phyloP scores from a whole-genome alignment of 129 eudicot species.

The Pulicaria dysenterica region DNA sequence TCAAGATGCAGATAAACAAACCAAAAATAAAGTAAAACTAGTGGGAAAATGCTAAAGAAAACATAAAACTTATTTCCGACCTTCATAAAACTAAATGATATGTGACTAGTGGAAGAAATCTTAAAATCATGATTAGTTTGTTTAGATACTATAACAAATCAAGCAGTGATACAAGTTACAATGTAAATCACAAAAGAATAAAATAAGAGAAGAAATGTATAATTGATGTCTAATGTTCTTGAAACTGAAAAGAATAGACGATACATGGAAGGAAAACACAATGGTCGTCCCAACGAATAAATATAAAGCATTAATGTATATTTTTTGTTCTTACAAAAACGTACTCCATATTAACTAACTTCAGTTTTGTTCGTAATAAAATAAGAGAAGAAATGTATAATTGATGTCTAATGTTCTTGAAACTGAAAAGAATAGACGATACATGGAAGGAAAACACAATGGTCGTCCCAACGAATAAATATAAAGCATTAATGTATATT shows the following conservation, averaged over 20 bases:
- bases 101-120: not conserved
- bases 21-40: constrained; percentile 6
- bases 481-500: not conserved
- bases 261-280: not conserved
- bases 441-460: not conserved
- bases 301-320: not conserved
- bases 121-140: not conserved
- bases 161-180: not conserved
- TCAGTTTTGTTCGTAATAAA: not conserved
- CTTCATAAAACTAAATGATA: not conserved
- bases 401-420: not conserved
- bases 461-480: not conserved
- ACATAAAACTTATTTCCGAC: not conserved
- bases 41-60: not conserved
- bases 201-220: not conserved
- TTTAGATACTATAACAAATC: not conserved
- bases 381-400: not conserved
- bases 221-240: not conserved
- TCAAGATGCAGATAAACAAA: constrained; percentile 13
- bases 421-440: not conserved
- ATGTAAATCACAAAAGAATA: constrained; percentile 7
- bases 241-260: not conserved
- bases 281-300: not conserved
- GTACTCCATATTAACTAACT: not conserved
- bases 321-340: not conserved